Evolutionary conservation across 75 land plant genomes (phyloP).

Genomic region (Selaginella tamariscina): DNA sequence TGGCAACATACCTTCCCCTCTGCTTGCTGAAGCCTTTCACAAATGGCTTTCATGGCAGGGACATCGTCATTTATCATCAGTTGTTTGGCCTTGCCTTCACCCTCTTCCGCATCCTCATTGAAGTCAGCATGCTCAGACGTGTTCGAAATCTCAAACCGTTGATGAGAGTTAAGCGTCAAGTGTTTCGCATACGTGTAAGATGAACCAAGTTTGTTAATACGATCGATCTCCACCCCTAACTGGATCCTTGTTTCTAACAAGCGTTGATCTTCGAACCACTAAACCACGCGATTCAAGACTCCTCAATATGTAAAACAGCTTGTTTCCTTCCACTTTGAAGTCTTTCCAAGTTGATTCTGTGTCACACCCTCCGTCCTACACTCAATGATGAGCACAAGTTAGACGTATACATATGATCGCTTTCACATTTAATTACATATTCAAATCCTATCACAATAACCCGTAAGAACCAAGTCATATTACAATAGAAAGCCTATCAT

Average conservation of each 20-base stretch:
- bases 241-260: conserved; percentile 38
- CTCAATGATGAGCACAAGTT: too few relatives aligned
- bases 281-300: conserved; percentile 62
- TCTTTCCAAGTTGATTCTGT: conserved; percentile 73
- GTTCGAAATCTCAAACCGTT: conserved; percentile 62
- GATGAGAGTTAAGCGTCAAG: conserved; percentile 51
- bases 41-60: conserved; percentile 67
- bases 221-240: conserved; percentile 24
- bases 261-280: conserved; percentile 56
- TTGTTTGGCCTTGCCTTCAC: not conserved
- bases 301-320: conserved; percentile 62
- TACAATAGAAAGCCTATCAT: too few relatives aligned
- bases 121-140: conserved; percentile 1
- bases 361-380: conserved; percentile 83
- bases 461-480: not conserved
- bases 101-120: conserved; percentile 19
- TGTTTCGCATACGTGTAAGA: conserved; percentile 67
- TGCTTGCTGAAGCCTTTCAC: conserved; percentile 78
- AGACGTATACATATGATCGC: too few relatives aligned
- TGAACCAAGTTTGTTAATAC: conserved; percentile 64
- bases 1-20: conserved; percentile 48
- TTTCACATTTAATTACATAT: too few relatives aligned
- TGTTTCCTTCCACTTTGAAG: conserved; percentile 61
- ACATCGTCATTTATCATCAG: conserved; percentile 55
- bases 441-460: too few relatives aligned